Evolutionary conservation across 495 filamentous ascomycete species (phyloP).

Genomic region (Xylaria nigripes): DNA sequence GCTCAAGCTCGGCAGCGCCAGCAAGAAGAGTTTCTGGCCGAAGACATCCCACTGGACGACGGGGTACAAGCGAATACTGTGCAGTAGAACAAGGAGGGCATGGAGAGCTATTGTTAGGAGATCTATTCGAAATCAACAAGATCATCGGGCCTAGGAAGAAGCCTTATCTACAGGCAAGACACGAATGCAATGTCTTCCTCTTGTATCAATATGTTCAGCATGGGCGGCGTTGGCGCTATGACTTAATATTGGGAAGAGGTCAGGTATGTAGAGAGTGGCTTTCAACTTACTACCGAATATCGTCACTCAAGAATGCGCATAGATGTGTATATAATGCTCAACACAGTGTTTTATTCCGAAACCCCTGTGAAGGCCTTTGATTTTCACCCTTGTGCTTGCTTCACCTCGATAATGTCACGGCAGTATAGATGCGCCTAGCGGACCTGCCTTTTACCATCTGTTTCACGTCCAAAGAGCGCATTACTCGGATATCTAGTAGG

Average conservation of each 20-base stretch:
- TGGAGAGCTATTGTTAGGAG: constrained; percentile 22
- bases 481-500: neutral
- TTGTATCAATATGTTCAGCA: constrained; percentile 1
- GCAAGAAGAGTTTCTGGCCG: constrained; percentile 14
- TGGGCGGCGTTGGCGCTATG: constrained; percentile 6
- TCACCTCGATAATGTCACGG: neutral
- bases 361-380: neutral
- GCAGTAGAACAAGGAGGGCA: constrained; percentile 16
- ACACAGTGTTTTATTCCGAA: neutral
- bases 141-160: neutral
- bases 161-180: neutral
- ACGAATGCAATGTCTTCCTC: neutral
- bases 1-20: constrained; percentile 10
- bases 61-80: constrained; percentile 20
- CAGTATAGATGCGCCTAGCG: neutral
- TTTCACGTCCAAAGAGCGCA: neutral
- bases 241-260: neutral
- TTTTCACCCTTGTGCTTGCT: neutral
- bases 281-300: neutral
- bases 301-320: neutral
- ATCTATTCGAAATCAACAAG: constrained; percentile 3
- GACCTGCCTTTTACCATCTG: neutral
- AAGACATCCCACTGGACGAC: neutral
- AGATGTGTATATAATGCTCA: no score
- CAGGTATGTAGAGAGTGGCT: neutral